Evolutionary conservation across 768 basidiomycete species (phyloP).

Genomic region (Kockovaella imperatae): DNA sequence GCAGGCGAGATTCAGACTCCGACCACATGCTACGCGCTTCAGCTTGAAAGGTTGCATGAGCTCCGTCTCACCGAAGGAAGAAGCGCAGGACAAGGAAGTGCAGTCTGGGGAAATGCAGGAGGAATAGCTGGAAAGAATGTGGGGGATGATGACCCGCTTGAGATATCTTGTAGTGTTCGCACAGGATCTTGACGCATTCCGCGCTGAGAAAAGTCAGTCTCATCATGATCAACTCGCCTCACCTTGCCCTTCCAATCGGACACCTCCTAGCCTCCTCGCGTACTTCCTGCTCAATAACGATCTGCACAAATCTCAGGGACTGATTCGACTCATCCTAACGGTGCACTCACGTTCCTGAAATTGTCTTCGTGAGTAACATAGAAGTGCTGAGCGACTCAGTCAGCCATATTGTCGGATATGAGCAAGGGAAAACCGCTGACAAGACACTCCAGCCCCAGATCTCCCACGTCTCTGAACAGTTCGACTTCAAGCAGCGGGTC

Average conservation of each 20-base stretch:
- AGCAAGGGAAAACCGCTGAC: conserved; percentile 12
- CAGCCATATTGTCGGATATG: background rate
- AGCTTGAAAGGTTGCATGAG: background rate
- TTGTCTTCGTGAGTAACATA: conserved; percentile 31
- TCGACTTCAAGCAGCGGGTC: conserved; percentile 14
- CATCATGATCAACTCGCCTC: background rate
- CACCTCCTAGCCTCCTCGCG: conserved; percentile 20
- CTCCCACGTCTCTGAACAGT: conserved; percentile 33
- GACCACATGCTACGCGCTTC: conserved; percentile 31
- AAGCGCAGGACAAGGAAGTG: conserved; percentile 31
- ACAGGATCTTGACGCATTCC: conserved; percentile 36
- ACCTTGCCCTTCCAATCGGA: conserved; percentile 36
- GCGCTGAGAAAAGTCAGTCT: conserved; percentile 15
- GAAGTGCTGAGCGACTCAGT: conserved; percentile 19
- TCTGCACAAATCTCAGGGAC: conserved; percentile 12
- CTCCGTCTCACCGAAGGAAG: conserved; percentile 22
- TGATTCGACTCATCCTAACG: background rate
- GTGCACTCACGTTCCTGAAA: conserved; percentile 25
- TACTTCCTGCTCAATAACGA: conserved; percentile 32
- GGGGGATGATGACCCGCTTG: conserved; percentile 29
- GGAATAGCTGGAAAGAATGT: conserved; percentile 27
- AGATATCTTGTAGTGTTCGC: conserved; percentile 35
- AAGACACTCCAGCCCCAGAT: conserved; percentile 32
- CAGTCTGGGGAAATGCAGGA: conserved; percentile 27
- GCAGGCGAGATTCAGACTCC: conserved; percentile 25